Base-by-base conservation (phyloP, 371 early-diverging fungal species). In the Choanephora cucurbitarum region DNA sequence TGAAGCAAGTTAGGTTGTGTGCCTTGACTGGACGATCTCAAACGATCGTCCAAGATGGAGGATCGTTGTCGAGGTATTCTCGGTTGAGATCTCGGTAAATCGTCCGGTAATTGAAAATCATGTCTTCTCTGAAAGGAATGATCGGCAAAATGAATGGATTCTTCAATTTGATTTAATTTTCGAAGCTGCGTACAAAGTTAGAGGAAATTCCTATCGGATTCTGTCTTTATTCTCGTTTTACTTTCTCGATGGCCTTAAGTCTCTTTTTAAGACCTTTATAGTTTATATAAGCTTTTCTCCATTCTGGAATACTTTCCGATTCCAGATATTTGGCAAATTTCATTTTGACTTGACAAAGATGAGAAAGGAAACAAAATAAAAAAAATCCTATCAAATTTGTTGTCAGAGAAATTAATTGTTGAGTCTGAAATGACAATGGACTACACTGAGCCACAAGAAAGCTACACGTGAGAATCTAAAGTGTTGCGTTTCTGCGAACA, bases 291-390 rank as follows among this genome's bases (percentile, higher is more conserved):
- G 87, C 88, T 52, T 81, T 83, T 45, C 79, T 74, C 94, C 94
- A 94, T 67, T 93, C 94, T 3, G 92, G 91, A 28, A 92, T 87
- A 37, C 84, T 80, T 62, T 93, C 86, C 5, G 82, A 69, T 55
- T 84, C 86, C 13, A 93, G 72, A 56, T 84, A 78, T 65, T 92
- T 90, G 33, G 89, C 89, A 66, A 93, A 93, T 72, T 89, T 90
- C 93, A 93, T 92, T 28, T 37, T 37, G 11, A 6, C 11, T 37
- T 3, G 11, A 37, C 37, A 3, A 37, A 6, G 10, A 32, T 32
- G 31, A 32, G 31, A 49, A 21, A 17, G n/a, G 43, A 21, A 17
- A 42, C 3, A 42, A 11, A 19, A 32, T 19, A 5, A 49, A 34
- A 49, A 6, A 32, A 8, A 28, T 28, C 28, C 28, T 28, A 5